A percentile compares a stretch with the other conserved stretches of the same genome.
phyloP scores from a whole-genome alignment of 106 monocot species.

The Xerophyta viscosa region DNA sequence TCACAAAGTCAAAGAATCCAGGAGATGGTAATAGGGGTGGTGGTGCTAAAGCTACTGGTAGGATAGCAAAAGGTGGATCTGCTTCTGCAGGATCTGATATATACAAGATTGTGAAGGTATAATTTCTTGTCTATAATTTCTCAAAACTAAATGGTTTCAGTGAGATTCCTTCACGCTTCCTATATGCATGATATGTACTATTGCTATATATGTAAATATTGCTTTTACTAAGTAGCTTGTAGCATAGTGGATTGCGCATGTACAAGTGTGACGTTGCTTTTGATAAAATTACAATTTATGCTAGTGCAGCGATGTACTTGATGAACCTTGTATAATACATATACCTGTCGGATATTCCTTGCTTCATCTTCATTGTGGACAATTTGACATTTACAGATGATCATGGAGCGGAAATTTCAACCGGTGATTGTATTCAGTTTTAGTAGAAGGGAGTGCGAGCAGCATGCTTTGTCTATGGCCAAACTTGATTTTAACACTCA shows the following conservation, averaged over 20 bases:
- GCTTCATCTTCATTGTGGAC: too few species aligned
- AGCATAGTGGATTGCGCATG: too few species aligned
- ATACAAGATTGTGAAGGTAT: slow-evolving; percentile 97
- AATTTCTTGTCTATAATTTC: not conserved
- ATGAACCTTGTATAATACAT: too few species aligned
- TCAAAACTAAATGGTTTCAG: not conserved
- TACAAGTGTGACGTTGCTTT: too few species aligned
- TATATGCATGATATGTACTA: too few species aligned
- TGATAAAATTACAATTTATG: too few species aligned
- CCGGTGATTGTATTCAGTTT: slow-evolving; percentile 99
- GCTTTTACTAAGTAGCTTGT: too few species aligned
- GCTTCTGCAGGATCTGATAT: slow-evolving; percentile 77
- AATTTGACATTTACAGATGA: slow-evolving; percentile 91
- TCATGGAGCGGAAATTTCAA: slow-evolving; percentile 94
- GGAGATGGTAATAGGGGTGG: slow-evolving; percentile 32
- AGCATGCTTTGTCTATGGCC: slow-evolving; percentile 95
- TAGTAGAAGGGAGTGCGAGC: slow-evolving; percentile 97
- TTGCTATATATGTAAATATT: too few species aligned
- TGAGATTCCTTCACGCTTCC: too few species aligned
- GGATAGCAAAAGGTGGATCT: slow-evolving; percentile 82
- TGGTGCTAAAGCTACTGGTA: slow-evolving; percentile 36
- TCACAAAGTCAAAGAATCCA: slow-evolving; percentile 48
- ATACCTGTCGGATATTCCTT: too few species aligned
- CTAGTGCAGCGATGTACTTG: too few species aligned
- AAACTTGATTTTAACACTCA: slow-evolving; percentile 90